Evolutionary conservation across 345 rosid genomes (phyloP), one percentile per base, ranked within the genome.

Genomic region (Iberis pinnata): DNA sequence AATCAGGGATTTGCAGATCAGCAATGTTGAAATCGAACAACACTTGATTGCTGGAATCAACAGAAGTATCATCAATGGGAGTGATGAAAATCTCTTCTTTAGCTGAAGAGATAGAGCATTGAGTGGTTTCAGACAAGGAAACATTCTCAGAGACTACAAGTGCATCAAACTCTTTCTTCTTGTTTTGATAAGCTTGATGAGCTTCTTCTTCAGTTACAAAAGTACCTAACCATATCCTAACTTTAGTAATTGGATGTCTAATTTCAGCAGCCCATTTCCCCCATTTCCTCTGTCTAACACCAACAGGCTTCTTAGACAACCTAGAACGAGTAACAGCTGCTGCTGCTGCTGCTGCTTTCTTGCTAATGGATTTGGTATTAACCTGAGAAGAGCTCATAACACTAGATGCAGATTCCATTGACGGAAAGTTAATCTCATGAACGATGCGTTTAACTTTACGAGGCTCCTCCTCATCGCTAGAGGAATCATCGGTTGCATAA

Each of bases 241-340:
- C 60, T 18, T 71, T 78, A 29, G 71, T 69, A 3, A 78, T 31
- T 0, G 99, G 96, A 64, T 93, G 77, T 15, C 95, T 63, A 40
- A 93, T 93, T 67, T 93, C 99, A 44, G 99, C 99, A 11, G 99
- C 97, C 97, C 97, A 93, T 48, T 86, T 93, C 0, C 99, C 99
- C 99, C 99, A 93, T 56, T 88, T 93, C 53, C 99, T 71, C 47
- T 78, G 96, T 59, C 99, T 70, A 22, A 93, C 92, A 35, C 99
- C 99, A 41, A 70, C 75, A 49, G 73, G 68, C 63, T 69, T 69
- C 58, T 67, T 67, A 20, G 38, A n/a, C 43, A 38, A 17, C 45
- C 32, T 48, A 39, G 61, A 44, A 49, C 32, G 22, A 56, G 52
- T n/a, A n/a, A 29, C 8, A n/a, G n/a, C n/a, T n/a, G 33, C 4